These are phyloP conservation scores for Rosa multiflora DNA, from an alignment of 306 rosid genomes.

Conservation along the genomic window DNA sequence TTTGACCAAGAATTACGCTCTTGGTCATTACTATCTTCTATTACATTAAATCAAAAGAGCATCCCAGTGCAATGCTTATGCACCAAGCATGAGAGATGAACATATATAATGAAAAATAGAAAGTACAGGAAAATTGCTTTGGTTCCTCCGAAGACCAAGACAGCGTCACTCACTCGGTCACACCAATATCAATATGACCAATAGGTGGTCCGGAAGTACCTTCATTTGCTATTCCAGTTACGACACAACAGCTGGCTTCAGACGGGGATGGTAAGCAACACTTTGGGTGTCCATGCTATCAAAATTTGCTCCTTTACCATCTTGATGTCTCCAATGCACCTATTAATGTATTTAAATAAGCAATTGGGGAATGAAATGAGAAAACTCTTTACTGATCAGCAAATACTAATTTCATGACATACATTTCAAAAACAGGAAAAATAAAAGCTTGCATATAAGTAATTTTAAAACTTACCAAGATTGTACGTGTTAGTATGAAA, in stretches of 20 bases:
- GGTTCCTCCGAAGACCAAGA: conserved; percentile 45
- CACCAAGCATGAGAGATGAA: background rate
- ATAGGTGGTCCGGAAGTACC: conserved; percentile 42
- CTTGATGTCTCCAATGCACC: conserved; percentile 11
- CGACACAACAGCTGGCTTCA: conserved; percentile 33
- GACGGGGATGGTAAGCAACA: conserved; percentile 23
- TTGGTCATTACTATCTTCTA: background rate
- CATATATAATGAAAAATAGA: background rate
- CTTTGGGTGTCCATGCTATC: conserved; percentile 31
- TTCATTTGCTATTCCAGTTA: conserved; percentile 50
- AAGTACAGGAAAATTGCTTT: conserved; percentile 21
- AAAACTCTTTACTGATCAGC: too few relatives aligned
- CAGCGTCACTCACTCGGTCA: conserved; percentile 34
- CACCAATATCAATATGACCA: conserved; percentile 51
- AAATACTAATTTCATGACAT: background rate
- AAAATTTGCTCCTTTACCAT: background rate
- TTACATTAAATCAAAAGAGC: too few relatives aligned
- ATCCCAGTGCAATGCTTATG: too few relatives aligned
- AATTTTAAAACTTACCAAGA: background rate
- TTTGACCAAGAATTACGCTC: background rate
- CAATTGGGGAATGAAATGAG: background rate
- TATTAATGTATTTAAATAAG: conserved; percentile 6
- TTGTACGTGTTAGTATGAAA: background rate
- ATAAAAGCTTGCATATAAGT: background rate
- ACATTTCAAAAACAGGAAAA: background rate